phyloP scores from a whole-genome alignment of 345 rosid species.

The Linum trigynum region DNA sequence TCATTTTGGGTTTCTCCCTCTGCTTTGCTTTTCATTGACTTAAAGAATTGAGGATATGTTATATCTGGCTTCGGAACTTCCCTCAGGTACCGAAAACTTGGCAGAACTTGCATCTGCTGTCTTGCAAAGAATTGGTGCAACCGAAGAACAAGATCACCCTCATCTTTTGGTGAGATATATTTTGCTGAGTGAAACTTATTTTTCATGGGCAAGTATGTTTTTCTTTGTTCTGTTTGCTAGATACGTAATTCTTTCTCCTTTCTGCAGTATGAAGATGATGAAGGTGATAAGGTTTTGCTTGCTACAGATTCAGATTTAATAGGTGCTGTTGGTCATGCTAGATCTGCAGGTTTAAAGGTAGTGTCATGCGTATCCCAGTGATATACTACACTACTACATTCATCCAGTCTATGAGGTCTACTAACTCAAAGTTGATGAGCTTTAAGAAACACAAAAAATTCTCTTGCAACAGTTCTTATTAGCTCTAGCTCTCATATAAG shows the following conservation, averaged over 20 bases:
- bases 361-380: not conserved
- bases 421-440: too few relatives aligned
- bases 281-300: constrained; percentile 82
- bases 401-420: not conserved
- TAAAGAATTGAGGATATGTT: not conserved
- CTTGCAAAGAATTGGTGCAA: constrained; percentile 55
- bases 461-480: too few relatives aligned
- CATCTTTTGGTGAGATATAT: constrained; percentile 57
- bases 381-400: too few relatives aligned
- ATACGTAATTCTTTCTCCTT: not conserved
- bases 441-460: too few relatives aligned
- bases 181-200: not conserved
- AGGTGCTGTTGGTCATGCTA: constrained; percentile 59
- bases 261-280: constrained; percentile 76
- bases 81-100: constrained; percentile 51
- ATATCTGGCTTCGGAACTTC: not conserved
- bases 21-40: not conserved
- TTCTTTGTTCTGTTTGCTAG: not conserved
- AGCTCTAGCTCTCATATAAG: too few relatives aligned
- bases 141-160: constrained; percentile 31
- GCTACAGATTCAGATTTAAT: constrained; percentile 62
- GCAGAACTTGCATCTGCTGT: constrained; percentile 59
- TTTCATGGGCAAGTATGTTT: not conserved
- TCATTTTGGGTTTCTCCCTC: not conserved
- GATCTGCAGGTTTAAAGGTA: constrained; percentile 68